A percentile compares a stretch with the other conserved stretches of the same genome.
phyloP scores from a whole-genome alignment of 495 filamentous ascomycete species.

The Poronia punctata region DNA sequence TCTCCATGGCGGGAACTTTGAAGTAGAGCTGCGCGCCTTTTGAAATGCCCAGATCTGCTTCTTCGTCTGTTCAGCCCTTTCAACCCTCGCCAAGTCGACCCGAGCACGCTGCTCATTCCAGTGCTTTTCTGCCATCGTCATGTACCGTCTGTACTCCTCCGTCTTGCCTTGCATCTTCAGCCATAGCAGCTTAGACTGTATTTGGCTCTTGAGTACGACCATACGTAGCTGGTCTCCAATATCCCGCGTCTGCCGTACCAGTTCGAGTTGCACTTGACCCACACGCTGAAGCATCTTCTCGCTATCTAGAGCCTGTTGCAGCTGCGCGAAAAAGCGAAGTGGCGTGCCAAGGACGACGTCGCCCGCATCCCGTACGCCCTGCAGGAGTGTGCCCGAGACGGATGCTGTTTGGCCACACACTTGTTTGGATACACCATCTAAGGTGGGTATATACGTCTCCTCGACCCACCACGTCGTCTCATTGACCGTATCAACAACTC shows the following conservation, averaged over 20 bases:
- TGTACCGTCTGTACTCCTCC: constrained; percentile 35
- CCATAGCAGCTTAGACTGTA: constrained; percentile 43
- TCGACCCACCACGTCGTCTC: constrained; percentile 30
- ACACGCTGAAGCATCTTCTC: constrained; percentile 15
- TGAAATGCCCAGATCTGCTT: constrained; percentile 17
- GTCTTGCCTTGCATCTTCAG: constrained; percentile 33
- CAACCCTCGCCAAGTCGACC: constrained; percentile 11
- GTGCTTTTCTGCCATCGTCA: constrained; percentile 30
- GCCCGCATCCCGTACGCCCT: constrained; percentile 16
- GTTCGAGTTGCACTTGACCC: constrained; percentile 13
- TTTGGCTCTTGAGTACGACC: constrained; percentile 34
- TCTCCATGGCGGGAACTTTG: too few relatives aligned
- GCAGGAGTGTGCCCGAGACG: constrained; percentile 21
- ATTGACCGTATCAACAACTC: constrained; percentile 24
- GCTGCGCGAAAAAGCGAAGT: constrained; percentile 12
- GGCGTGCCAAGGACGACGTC: constrained; percentile 18
- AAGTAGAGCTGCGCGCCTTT: too few relatives aligned
- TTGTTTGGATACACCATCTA: constrained; percentile 25
- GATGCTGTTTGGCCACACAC: constrained; percentile 26
- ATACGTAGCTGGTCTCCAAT: constrained; percentile 26
- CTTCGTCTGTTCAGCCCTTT: constrained; percentile 19
- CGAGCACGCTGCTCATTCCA: constrained; percentile 25
- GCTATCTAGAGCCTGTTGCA: constrained; percentile 17
- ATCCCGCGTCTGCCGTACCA: constrained; percentile 17
- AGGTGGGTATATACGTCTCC: constrained; percentile 24